These are phyloP conservation scores for Lodderomyces orthopsilosis DNA, from an alignment of 1,139 yeast species.

Conservation along the genomic window DNA sequence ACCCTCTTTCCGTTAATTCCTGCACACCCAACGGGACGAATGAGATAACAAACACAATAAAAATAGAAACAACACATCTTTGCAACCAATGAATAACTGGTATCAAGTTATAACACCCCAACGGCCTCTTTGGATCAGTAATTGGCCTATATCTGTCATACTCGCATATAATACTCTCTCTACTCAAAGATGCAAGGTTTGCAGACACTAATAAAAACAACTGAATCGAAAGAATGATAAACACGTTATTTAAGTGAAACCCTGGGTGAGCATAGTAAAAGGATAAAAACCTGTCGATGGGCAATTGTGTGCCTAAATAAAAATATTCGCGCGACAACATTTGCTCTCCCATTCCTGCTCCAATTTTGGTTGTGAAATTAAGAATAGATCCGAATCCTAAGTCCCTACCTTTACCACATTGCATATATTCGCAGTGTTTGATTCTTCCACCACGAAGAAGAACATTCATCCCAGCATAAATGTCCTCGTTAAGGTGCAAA, in stretches of 20 bases:
- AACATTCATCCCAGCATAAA: slow-evolving; percentile 88
- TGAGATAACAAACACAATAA: slow-evolving; percentile 48
- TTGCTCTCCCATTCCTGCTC: slow-evolving; percentile 96
- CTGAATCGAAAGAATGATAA: slow-evolving; percentile 47
- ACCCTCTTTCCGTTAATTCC: slow-evolving; percentile 50
- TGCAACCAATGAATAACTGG: slow-evolving; percentile 53
- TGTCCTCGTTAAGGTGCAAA: slow-evolving; percentile 82
- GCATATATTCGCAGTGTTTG: slow-evolving; percentile 83
- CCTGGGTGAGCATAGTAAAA: slow-evolving; percentile 87
- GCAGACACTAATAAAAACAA: slow-evolving; percentile 45
- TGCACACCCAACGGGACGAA: slow-evolving; percentile 51
- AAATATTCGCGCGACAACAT: slow-evolving; percentile 80
- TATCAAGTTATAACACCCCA: slow-evolving; percentile 46
- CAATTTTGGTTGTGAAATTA: slow-evolving; percentile 84
- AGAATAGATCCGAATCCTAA: slow-evolving; percentile 81
- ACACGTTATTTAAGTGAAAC: slow-evolving; percentile 52
- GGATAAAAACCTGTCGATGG: slow-evolving; percentile 76
- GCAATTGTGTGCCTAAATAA: slow-evolving; percentile 74
- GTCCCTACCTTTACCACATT: slow-evolving; percentile 91
- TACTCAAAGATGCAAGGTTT: slow-evolving; percentile 47
- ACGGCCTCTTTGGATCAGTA: slow-evolving; percentile 45
- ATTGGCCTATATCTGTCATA: slow-evolving; percentile 45
- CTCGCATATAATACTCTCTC: slow-evolving; percentile 45
- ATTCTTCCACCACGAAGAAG: slow-evolving; percentile 79
- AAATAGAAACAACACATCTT: slow-evolving; percentile 47